Evolutionary conservation across 805 yeast species (phyloP).

Genomic region (Pichia californica): DNA sequence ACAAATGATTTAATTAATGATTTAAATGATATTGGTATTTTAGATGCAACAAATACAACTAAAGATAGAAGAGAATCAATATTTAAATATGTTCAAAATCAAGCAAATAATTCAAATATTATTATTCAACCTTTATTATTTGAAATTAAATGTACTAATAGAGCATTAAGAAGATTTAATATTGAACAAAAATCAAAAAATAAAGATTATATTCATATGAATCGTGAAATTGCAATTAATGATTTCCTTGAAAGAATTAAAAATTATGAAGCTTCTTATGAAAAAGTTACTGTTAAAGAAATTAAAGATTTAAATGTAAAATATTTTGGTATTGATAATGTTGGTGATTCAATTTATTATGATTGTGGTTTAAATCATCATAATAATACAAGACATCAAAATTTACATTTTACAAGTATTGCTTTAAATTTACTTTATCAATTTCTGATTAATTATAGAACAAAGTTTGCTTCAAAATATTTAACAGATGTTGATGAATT

Average conservation of each 20-base stretch:
- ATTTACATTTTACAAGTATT: slow-evolving; percentile 16
- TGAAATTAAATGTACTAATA: slow-evolving; percentile 54
- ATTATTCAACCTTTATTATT: slow-evolving; percentile 44
- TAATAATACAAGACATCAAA: slow-evolving; percentile 26
- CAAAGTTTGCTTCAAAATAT: slow-evolving; percentile 28
- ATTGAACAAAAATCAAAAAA: slow-evolving; percentile 59
- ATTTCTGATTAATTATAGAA: slow-evolving; percentile 31
- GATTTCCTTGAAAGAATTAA: slow-evolving; percentile 56
- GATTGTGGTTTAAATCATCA: slow-evolving; percentile 27
- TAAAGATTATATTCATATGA: slow-evolving; percentile 50
- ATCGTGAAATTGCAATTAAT: slow-evolving; percentile 44
- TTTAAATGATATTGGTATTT: slow-evolving; percentile 84
- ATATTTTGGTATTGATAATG: slow-evolving; percentile 29
- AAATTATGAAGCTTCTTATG: slow-evolving; percentile 40
- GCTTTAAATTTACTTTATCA: slow-evolving; percentile 25
- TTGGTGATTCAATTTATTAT: slow-evolving; percentile 30
- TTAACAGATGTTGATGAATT: slow-evolving; percentile 26
- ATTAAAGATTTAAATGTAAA: slow-evolving; percentile 20
- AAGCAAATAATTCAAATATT: slow-evolving; percentile 41
- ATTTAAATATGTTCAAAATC: slow-evolving; percentile 43
- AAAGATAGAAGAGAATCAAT: slow-evolving; percentile 50
- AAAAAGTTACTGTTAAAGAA: slow-evolving; percentile 32
- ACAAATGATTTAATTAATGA: slow-evolving; percentile 67
- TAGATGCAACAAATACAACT: slow-evolving; percentile 67
- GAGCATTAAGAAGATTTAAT: slow-evolving; percentile 47